Base-by-base conservation (phyloP, 805 yeast genomes). In the Debaryomyces maramus region DNA sequence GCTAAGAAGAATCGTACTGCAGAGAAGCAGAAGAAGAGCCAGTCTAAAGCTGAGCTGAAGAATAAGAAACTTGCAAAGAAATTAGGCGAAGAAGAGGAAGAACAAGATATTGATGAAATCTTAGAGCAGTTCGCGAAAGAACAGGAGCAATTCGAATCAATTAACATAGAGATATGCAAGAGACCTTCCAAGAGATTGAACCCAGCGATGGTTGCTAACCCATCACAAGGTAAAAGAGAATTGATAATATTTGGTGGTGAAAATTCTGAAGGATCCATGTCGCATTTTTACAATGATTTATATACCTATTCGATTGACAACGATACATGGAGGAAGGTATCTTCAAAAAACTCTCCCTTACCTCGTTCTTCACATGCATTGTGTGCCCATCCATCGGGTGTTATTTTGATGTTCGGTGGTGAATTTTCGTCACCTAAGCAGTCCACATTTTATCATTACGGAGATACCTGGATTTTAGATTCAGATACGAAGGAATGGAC, bases 401-500 rank as follows among this genome's bases (percentile, higher is more conserved):
- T 90, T 2, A 76, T 88, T 19, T 60, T 91, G 44, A 64, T 91
- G 71, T 93, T 88, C 65, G 99, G 98, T 36, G 99, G 99, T 53
- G 99, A 91, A 63, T 91, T 93, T 53, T 87, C 97, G 1, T 86
- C 96, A 11, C 98, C 98, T 3, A 91, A 91, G 53, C 99, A 91
- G 61, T 80, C 88, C 36, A 88, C 97, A 0, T 91, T 91, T 63
- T 93, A 93, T 60, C 99, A 91, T 63, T 91, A 88, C 60, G 91
- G 96, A 13, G 99, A 91, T 57, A 85, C 97, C 3, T 91, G 99
- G 99, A 73, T 91, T 34, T 68, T 91, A 44, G 98, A 93, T 54
- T 78, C 90, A 1, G 80, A 75, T 22, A 72, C 84, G 13, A 88
- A 86, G 53, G 96, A 89, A 62, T 91, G 98, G 98, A 73, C 85